A percentile compares a stretch with the other conserved stretches of the same genome.
Evolutionary conservation across 495 filamentous ascomycete genomes (phyloP).

Genomic region (Geopyxis carbonaria): DNA sequence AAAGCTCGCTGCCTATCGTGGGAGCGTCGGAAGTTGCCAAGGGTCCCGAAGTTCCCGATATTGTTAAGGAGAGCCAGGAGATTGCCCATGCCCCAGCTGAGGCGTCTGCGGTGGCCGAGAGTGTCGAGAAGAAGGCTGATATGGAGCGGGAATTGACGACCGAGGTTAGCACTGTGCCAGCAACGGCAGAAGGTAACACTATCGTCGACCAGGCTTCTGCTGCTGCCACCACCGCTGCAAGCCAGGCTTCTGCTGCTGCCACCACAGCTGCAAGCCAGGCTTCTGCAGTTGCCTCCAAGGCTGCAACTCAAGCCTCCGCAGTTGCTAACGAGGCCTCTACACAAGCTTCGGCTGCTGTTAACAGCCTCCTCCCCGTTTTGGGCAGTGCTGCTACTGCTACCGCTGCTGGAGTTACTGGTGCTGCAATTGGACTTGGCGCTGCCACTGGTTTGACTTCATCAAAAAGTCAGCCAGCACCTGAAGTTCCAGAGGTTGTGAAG

Average conservation of each 20-base stretch:
- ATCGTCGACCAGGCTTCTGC: constrained; percentile 32
- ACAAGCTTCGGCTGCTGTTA: neutral
- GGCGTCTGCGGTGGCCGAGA: constrained; percentile 39
- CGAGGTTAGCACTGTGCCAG: constrained; percentile 38
- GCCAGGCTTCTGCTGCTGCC: constrained; percentile 1
- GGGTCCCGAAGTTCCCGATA: constrained; percentile 39
- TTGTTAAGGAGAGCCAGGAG: constrained; percentile 50
- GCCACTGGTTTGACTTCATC: neutral
- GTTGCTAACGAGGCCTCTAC: neutral
- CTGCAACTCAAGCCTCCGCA: neutral
- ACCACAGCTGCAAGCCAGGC: neutral
- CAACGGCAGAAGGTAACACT: constrained; percentile 40
- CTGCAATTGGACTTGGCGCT: neutral
- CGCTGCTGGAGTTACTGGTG: constrained; percentile 9
- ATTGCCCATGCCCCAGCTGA: constrained; percentile 41
- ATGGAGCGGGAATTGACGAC: constrained; percentile 44
- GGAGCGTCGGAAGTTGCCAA: constrained; percentile 15
- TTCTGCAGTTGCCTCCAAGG: neutral
- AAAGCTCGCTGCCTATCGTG: constrained; percentile 66
- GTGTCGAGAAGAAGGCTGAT: constrained; percentile 42
- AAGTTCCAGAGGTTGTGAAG: constrained; percentile 57
- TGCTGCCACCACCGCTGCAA: constrained; percentile 29
- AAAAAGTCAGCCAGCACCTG: constrained; percentile 28
- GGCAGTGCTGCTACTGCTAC: constrained; percentile 11
- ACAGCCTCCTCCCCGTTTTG: neutral